These are phyloP conservation scores for Austroboletus eburneus DNA, from an alignment of 768 basidiomycete genomes.

Conservation along the genomic window DNA sequence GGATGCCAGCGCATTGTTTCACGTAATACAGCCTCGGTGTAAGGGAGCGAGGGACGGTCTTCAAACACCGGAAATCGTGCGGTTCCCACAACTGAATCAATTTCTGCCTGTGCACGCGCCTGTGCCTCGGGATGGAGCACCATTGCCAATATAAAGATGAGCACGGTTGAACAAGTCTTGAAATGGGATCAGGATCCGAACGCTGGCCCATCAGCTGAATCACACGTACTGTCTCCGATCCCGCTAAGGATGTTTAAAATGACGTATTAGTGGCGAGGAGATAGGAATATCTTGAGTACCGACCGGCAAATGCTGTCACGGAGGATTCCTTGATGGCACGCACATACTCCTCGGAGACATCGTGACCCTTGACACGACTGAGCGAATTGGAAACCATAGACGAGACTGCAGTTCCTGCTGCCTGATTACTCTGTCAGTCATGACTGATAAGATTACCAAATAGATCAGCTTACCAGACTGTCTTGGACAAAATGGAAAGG, in stretches of 20 bases:
- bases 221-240: slow-evolving; percentile 25
- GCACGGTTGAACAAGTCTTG: slow-evolving; percentile 31
- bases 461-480: slow-evolving; percentile 25
- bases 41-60: slow-evolving; percentile 27
- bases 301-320: slow-evolving; percentile 29
- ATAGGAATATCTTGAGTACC: not conserved
- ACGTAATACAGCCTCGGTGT: slow-evolving; percentile 25
- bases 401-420: slow-evolving; percentile 19
- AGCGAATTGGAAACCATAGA: slow-evolving; percentile 29
- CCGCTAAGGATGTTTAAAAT: slow-evolving; percentile 15
- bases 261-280: not conserved
- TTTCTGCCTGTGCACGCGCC: slow-evolving; percentile 35
- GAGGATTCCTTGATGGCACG: slow-evolving; percentile 27
- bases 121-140: slow-evolving; percentile 35
- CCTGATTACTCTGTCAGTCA: slow-evolving; percentile 8
- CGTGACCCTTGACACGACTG: slow-evolving; percentile 7
- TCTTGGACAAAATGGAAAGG: slow-evolving; percentile 33
- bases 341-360: slow-evolving; percentile 5
- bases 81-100: slow-evolving; percentile 29
- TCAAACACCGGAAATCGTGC: slow-evolving; percentile 30
- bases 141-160: slow-evolving; percentile 35
- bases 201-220: not conserved
- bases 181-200: not conserved
- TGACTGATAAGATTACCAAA: not conserved
- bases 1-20: slow-evolving; percentile 37